Evolutionary conservation across 208 protist genomes (phyloP).

Genomic region (Trypanosoma congolense): DNA sequence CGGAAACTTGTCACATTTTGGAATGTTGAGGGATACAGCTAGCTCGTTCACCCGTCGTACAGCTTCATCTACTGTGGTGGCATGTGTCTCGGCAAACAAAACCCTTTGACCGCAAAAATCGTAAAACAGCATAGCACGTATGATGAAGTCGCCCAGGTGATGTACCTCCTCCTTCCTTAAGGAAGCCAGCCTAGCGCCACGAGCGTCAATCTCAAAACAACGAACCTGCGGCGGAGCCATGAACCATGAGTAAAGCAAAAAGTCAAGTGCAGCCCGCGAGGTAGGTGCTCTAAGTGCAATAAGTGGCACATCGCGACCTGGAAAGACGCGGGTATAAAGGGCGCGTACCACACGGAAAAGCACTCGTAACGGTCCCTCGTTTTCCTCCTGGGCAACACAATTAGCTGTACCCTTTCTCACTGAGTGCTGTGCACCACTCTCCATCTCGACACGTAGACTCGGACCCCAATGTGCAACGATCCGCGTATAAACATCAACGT

Average conservation of each 20-base stretch:
- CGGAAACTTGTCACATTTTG: slow-evolving; percentile 15
- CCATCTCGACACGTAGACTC: slow-evolving; percentile 24
- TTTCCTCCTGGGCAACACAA: background rate
- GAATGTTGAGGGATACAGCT: slow-evolving; percentile 41
- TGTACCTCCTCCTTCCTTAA: slow-evolving; percentile 3
- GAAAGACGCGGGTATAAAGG: slow-evolving; percentile 30
- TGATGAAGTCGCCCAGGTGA: slow-evolving; percentile 26
- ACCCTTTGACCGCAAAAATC: slow-evolving; percentile 65
- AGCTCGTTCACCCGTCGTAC: slow-evolving; percentile 30
- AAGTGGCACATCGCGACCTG: slow-evolving; percentile 16
- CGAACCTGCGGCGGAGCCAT: slow-evolving; percentile 45
- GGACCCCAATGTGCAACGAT: slow-evolving; percentile 40
- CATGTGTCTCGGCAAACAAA: slow-evolving; percentile 75
- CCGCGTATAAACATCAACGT: slow-evolving; percentile 48
- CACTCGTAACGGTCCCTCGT: slow-evolving; percentile 26
- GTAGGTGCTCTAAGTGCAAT: slow-evolving; percentile 21
- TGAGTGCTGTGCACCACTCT: slow-evolving; percentile 21
- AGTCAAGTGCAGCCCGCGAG: slow-evolving; percentile 36
- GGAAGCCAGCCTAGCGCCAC: slow-evolving; percentile 6
- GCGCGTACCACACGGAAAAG: slow-evolving; percentile 27
- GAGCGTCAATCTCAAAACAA: slow-evolving; percentile 43
- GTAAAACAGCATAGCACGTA: slow-evolving; percentile 74
- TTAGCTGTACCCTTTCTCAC: background rate
- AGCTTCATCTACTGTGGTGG: slow-evolving; percentile 20
- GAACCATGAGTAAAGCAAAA: slow-evolving; percentile 67